These are phyloP conservation scores for Ophiostoma ips DNA, from an alignment of 2,329 filamentous ascomycete species.

Conservation along the genomic window DNA sequence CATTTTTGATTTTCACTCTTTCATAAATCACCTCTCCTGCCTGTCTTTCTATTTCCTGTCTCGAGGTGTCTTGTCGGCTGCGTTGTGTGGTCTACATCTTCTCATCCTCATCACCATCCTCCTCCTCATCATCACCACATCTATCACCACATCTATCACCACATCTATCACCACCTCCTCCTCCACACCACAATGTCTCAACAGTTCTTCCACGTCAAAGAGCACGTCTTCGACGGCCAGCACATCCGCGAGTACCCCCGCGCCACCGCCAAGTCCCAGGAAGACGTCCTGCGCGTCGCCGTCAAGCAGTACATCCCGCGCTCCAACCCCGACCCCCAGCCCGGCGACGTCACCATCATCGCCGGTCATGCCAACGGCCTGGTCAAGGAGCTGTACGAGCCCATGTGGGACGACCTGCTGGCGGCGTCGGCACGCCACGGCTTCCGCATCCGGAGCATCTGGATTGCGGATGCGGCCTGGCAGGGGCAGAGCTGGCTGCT, in stretches of 20 bases:
- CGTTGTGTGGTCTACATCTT: no score
- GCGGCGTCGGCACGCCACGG: slow-evolving; percentile 39
- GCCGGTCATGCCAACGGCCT: slow-evolving; percentile 86
- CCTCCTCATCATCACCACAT: background rate
- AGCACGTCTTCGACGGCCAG: slow-evolving; percentile 59
- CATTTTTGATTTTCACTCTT: no score
- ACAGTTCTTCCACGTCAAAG: slow-evolving; percentile 47
- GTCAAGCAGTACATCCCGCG: slow-evolving; percentile 82
- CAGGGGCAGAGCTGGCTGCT: slow-evolving; percentile 67
- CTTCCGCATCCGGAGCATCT: slow-evolving; percentile 66
- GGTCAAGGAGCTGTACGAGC: slow-evolving; percentile 90
- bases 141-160: background rate
- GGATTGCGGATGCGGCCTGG: slow-evolving; percentile 80
- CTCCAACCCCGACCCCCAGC: slow-evolving; percentile 51
- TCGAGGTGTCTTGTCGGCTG: no score
- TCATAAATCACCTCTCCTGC: no score
- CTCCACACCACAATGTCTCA: slow-evolving; percentile 12
- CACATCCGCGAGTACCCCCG: slow-evolving; percentile 73
- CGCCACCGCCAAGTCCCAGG: slow-evolving; percentile 57
- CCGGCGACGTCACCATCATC: slow-evolving; percentile 73
- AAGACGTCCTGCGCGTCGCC: slow-evolving; percentile 58
- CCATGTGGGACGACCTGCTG: slow-evolving; percentile 75
- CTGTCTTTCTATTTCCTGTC: no score
- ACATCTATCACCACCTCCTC: background rate
- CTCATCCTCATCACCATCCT: background rate